These are phyloP conservation scores for Stygiomarasmius scandens DNA, from an alignment of 1,284 basidiomycete species.

Conservation along the genomic window DNA sequence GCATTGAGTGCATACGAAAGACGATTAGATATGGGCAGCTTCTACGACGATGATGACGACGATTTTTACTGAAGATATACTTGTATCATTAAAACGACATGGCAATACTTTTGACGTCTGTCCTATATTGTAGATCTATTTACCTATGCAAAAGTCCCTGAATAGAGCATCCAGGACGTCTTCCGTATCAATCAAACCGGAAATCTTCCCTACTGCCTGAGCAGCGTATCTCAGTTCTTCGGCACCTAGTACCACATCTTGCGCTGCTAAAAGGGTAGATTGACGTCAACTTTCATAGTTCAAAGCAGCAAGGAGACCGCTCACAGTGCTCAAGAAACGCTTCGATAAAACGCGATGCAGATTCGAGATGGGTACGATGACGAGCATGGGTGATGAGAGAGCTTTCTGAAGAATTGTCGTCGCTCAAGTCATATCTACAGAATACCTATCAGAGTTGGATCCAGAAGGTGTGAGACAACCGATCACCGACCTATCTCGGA, in stretches of 20 bases:
- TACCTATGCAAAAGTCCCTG: conserved; percentile 85
- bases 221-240: conserved; percentile 88
- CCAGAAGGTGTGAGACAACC: neutral
- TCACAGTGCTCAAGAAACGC: conserved; percentile 66
- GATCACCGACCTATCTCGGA: conserved; percentile 55
- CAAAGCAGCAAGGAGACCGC: conserved; percentile 23
- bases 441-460: conserved; percentile 11
- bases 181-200: conserved; percentile 74
- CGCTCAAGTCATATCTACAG: conserved; percentile 39
- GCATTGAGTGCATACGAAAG: too few species aligned
- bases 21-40: too few species aligned
- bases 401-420: conserved; percentile 34
- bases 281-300: neutral
- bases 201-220: conserved; percentile 77
- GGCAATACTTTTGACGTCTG: too few species aligned
- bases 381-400: conserved; percentile 81
- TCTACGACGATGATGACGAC: too few species aligned
- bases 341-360: conserved; percentile 63
- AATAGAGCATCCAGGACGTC: conserved; percentile 84
- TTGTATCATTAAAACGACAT: too few species aligned
- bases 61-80: too few species aligned
- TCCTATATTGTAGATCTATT: too few species aligned
- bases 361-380: conserved; percentile 76
- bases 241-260: conserved; percentile 77
- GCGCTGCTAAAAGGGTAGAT: conserved; percentile 33